Base-by-base conservation (phyloP, 108 stramenopile genomes). In the Fragilariopsis cylindrus region DNA sequence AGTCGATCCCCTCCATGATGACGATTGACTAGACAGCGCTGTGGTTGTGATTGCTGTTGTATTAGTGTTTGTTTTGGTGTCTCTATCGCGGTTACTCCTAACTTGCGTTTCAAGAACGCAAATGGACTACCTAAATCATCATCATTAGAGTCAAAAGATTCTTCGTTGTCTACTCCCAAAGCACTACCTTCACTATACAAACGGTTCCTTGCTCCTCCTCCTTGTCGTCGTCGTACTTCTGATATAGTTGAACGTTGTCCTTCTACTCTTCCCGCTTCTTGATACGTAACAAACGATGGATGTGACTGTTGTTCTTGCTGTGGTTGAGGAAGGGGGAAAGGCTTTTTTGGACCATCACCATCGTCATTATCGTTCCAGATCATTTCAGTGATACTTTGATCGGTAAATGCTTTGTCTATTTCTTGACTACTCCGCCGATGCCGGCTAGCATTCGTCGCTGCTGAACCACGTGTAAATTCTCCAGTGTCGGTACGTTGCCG, bases 351-450 rank as follows among this genome's bases (percentile, higher is more conserved):
- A 11, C 60, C 71, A 7, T 3, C 41, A 19, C 13, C 57, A 41
- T 56, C 12, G 0, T 57, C 12, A 4, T 57, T 57, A 8, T 64
- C 45, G n/a, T 47, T 50, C 64, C 64, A 65, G 42, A 74, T 74
- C 19, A 46, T n/a, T 16, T 48, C 30, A 30, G 30, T 16, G 5
- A 74, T 56, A 43, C 48, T 63, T n/a, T 66, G 46, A 7, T 21
- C n/a, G 7, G 74, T 66, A 55, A 74, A 74, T 0, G 65, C 52
- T 18, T 66, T 30, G 30, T 30, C 30, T 30, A 30, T 30, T 30
- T 30, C 65, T 56, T 74, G 74, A n/a, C 57, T 48, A 13, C n/a
- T 30, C n/a, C 74, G 43, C 46, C 74, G 43, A 44, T 74, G 74
- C 6, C 65, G 64, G 57, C 74, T 74, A 12, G 74, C 47, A 42